These are phyloP conservation scores for Irpex lacteus DNA, from an alignment of 1,284 basidiomycete genomes.

Conservation along the genomic window DNA sequence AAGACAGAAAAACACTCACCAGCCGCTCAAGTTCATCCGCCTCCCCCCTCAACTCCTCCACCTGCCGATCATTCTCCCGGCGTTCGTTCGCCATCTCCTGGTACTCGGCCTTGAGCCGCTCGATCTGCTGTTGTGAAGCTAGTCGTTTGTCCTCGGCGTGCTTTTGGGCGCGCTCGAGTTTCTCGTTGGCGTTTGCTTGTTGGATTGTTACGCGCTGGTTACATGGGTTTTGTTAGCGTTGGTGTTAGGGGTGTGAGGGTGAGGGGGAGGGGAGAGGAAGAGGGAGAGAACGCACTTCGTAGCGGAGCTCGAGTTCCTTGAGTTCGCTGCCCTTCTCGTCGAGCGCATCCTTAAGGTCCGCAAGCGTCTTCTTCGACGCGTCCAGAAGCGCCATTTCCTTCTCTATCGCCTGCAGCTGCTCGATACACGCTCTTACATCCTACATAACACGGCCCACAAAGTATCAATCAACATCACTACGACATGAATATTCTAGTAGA, in stretches of 20 bases:
- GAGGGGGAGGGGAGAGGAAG: not conserved
- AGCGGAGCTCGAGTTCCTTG: slow-evolving; percentile 61
- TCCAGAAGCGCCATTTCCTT: slow-evolving; percentile 65
- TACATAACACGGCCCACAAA: slow-evolving; percentile 27
- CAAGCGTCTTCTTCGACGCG: slow-evolving; percentile 58
- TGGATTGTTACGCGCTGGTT: slow-evolving; percentile 79
- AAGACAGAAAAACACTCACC: slow-evolving; percentile 41
- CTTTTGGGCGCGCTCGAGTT: slow-evolving; percentile 69
- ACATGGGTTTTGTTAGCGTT: too few species aligned
- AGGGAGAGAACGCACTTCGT: slow-evolving; percentile 47
- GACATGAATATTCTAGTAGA: not conserved
- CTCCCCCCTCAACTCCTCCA: slow-evolving; percentile 69
- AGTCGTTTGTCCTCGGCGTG: slow-evolving; percentile 73
- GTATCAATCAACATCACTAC: not conserved
- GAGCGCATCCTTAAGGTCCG: slow-evolving; percentile 60
- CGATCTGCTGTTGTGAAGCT: slow-evolving; percentile 65
- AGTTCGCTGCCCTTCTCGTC: slow-evolving; percentile 72
- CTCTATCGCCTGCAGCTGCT: slow-evolving; percentile 70
- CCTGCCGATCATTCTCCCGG: slow-evolving; percentile 70
- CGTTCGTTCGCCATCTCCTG: slow-evolving; percentile 72
- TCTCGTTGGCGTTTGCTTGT: slow-evolving; percentile 72
- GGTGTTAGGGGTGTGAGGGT: slow-evolving; percentile 1
- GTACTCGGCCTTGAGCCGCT: slow-evolving; percentile 72
- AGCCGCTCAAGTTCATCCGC: slow-evolving; percentile 63
- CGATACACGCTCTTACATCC: slow-evolving; percentile 67